Evolutionary conservation across 768 basidiomycete genomes (phyloP).

Genomic region (Collybia sp.): DNA sequence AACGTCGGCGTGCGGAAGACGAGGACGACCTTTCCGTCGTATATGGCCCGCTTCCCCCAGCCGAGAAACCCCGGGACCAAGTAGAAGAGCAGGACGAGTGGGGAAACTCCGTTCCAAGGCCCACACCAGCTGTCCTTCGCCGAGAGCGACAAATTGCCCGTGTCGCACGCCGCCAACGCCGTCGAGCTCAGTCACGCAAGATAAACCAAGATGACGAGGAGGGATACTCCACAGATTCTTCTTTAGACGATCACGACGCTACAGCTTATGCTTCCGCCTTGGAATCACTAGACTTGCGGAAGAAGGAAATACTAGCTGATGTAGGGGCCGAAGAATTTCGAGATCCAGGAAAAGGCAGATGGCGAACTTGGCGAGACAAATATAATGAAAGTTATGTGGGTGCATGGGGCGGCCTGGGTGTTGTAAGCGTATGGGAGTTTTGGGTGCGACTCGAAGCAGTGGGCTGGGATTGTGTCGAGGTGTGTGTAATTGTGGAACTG

Average conservation of each 20-base stretch:
- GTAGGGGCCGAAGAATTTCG: constrained; percentile 82
- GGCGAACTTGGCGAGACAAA: constrained; percentile 67
- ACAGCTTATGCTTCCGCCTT: constrained; percentile 67
- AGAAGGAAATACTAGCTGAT: constrained; percentile 65
- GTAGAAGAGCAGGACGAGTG: constrained; percentile 57
- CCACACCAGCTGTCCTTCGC: constrained; percentile 39
- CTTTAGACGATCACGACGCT: constrained; percentile 60
- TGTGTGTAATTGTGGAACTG: constrained; percentile 23
- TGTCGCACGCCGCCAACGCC: constrained; percentile 44
- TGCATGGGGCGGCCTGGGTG: constrained; percentile 88
- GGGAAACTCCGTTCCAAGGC: constrained; percentile 44
- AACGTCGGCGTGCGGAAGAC: constrained; percentile 71
- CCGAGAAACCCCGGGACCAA: constrained; percentile 17
- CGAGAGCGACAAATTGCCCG: constrained; percentile 60
- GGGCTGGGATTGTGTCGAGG: constrained; percentile 86
- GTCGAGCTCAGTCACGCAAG: constrained; percentile 23
- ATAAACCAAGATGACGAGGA: constrained; percentile 46
- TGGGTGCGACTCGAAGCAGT: constrained; percentile 86
- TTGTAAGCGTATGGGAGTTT: constrained; percentile 91
- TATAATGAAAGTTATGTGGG: constrained; percentile 80
- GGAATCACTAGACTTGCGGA: constrained; percentile 43
- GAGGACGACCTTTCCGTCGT: constrained; percentile 75
- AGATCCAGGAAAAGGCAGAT: constrained; percentile 67
- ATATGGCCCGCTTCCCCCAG: constrained; percentile 46
- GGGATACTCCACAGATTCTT: constrained; percentile 85